Evolutionary conservation across 495 filamentous ascomycete genomes (phyloP).

Genomic region (Tuber melanosporum): DNA sequence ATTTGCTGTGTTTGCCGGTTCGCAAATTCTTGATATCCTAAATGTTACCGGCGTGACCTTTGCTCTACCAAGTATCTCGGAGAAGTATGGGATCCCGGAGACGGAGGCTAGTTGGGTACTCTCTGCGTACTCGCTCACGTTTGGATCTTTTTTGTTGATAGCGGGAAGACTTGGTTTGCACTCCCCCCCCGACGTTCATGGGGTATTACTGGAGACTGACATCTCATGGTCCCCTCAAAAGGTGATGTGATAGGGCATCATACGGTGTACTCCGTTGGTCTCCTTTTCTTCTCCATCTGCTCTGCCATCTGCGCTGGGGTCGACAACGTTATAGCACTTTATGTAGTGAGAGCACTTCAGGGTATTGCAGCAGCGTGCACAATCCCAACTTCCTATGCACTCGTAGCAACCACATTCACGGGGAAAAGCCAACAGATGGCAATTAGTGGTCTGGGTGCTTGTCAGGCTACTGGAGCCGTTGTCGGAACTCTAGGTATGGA

Average conservation of each 20-base stretch:
- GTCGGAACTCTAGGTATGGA: conserved; percentile 20
- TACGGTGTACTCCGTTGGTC: conserved; percentile 19
- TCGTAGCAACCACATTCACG: conserved; percentile 20
- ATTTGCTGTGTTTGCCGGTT: conserved; percentile 21
- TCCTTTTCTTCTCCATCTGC: conserved; percentile 15
- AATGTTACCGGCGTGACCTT: conserved; percentile 28
- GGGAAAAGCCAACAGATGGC: conserved; percentile 24
- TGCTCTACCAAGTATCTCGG: conserved; percentile 19
- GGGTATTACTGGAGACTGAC: not conserved
- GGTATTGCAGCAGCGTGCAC: conserved; percentile 23
- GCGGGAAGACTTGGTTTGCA: conserved; percentile 19
- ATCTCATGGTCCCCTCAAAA: not conserved
- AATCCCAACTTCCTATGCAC: conserved; percentile 24
- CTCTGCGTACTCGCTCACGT: conserved; percentile 28
- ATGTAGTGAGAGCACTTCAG: conserved; percentile 21
- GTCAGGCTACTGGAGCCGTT: conserved; percentile 12
- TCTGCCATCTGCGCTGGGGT: conserved; percentile 22
- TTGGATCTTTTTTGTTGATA: conserved; percentile 21
- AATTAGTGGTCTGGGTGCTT: conserved; percentile 17
- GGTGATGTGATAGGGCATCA: conserved; percentile 22
- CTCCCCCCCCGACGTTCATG: not conserved
- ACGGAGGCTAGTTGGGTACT: conserved; percentile 27
- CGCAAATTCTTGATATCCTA: conserved; percentile 23
- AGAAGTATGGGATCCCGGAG: conserved; percentile 22
- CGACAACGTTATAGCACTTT: conserved; percentile 20